Percentiles rank a stretch among this genome's conserved stretches.
phyloP scores from a whole-genome alignment of 2,329 filamentous ascomycete genomes.

The Metarhizium guizhouense region DNA sequence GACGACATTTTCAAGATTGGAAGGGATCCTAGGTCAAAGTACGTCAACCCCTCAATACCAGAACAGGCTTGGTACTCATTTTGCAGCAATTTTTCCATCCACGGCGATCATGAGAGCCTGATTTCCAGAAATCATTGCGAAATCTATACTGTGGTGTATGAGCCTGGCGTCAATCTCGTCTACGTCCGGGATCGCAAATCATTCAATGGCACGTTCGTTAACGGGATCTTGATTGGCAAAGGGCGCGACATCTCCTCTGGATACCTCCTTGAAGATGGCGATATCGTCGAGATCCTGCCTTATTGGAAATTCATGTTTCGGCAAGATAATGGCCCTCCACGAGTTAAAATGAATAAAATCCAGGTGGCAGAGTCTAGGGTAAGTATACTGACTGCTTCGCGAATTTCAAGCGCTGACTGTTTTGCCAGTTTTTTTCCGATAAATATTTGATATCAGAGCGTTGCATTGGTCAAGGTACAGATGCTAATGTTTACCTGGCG shows the following conservation, averaged over 20 bases:
- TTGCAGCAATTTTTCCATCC: constrained; percentile 27
- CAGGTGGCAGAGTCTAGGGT: constrained; percentile 26
- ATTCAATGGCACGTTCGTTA: constrained; percentile 44
- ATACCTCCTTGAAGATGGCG: constrained; percentile 40
- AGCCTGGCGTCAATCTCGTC: constrained; percentile 32
- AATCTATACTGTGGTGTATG: constrained; percentile 45
- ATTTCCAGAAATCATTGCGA: constrained; percentile 48
- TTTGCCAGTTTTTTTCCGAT: constrained; percentile 19
- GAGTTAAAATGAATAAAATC: constrained; percentile 15
- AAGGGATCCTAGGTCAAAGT: constrained; percentile 26
- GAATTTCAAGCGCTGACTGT: not conserved
- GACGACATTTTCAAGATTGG: constrained; percentile 25
- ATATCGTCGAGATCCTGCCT: constrained; percentile 34
- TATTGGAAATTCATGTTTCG: constrained; percentile 27
- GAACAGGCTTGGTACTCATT: not conserved
- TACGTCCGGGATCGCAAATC: constrained; percentile 50
- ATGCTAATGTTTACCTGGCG: constrained; percentile 28
- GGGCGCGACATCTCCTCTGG: constrained; percentile 28
- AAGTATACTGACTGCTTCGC: not conserved
- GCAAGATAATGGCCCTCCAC: constrained; percentile 17
- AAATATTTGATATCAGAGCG: constrained; percentile 24
- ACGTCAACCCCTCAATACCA: not conserved
- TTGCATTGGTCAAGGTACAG: constrained; percentile 28
- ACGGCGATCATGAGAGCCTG: constrained; percentile 22
- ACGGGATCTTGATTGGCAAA: constrained; percentile 34